phyloP scores from a whole-genome alignment of 768 basidiomycete genomes.

The Phanerodontia chrysosporium region DNA sequence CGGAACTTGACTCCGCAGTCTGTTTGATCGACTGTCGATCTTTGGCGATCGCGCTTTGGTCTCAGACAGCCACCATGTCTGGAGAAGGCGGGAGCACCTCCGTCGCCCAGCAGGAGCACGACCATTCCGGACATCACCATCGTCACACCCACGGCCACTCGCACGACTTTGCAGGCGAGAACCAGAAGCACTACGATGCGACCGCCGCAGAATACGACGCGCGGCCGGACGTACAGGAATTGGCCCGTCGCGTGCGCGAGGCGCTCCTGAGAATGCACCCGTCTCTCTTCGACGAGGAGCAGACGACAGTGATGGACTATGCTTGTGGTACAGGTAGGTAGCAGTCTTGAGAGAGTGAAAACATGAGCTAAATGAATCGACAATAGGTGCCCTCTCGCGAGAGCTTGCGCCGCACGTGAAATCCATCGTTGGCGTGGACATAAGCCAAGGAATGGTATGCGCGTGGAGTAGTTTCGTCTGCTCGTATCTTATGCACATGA shows the following conservation, averaged over 20 bases:
- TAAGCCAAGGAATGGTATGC: constrained; percentile 56
- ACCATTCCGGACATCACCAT: not conserved
- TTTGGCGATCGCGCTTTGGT: no score
- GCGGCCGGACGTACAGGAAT: constrained; percentile 15
- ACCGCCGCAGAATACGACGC: constrained; percentile 26
- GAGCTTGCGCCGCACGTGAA: constrained; percentile 57
- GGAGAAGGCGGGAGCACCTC: not conserved
- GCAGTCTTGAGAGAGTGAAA: no score
- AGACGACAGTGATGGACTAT: constrained; percentile 63
- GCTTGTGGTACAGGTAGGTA: constrained; percentile 69
- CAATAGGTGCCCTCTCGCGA: constrained; percentile 59
- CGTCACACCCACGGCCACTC: not conserved
- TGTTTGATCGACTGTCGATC: no score
- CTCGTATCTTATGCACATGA: not conserved
- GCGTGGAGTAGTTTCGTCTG: no score
- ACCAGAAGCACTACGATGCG: constrained; percentile 36
- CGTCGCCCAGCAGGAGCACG: not conserved
- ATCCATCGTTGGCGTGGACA: constrained; percentile 69
- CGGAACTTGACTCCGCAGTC: no score
- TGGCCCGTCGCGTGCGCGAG: constrained; percentile 20
- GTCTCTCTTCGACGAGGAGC: constrained; percentile 44
- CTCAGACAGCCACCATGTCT: not conserved
- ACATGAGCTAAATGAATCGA: no score
- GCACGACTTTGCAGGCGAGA: constrained; percentile 30
- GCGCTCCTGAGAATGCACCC: constrained; percentile 27